phyloP scores from a whole-genome alignment of 257 asterid genomes.

The Anisodus acutangulus region DNA sequence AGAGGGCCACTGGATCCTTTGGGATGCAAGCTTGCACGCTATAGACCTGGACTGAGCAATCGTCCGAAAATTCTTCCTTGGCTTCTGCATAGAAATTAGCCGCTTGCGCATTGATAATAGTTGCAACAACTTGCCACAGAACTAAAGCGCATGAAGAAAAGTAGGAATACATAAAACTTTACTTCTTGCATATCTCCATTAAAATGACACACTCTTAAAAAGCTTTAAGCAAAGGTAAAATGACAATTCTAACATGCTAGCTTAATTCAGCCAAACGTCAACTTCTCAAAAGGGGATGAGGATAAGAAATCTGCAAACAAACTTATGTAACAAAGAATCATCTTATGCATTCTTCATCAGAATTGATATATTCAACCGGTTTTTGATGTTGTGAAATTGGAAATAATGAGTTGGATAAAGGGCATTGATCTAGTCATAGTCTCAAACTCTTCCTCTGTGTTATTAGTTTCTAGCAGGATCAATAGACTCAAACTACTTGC shows the following conservation, averaged over 20 bases:
- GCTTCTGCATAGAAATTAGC: slow-evolving; percentile 55
- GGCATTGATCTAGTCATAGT: neutral
- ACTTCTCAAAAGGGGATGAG: slow-evolving; percentile 15
- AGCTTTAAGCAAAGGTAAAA: neutral
- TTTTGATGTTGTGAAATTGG: slow-evolving; percentile 13
- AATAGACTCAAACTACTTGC: neutral
- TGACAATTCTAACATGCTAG: neutral
- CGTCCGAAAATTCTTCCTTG: slow-evolving; percentile 67
- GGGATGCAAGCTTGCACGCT: slow-evolving; percentile 93
- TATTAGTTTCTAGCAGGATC: neutral
- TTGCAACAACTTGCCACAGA: neutral
- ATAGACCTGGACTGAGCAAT: slow-evolving; percentile 79
- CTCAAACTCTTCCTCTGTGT: neutral
- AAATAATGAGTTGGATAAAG: neutral
- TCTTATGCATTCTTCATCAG: slow-evolving; percentile 14
- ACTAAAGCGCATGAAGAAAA: neutral
- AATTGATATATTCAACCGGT: neutral
- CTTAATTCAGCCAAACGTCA: neutral
- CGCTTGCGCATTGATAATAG: neutral
- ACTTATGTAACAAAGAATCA: neutral
- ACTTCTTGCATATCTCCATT: neutral
- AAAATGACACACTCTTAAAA: neutral
- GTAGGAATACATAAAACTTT: neutral
- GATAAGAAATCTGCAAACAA: slow-evolving; percentile 15
- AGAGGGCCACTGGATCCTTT: slow-evolving; percentile 89